Conservation (phyloP, 257 asterid genomes). For the Oldenlandia corymbosa region DNA sequence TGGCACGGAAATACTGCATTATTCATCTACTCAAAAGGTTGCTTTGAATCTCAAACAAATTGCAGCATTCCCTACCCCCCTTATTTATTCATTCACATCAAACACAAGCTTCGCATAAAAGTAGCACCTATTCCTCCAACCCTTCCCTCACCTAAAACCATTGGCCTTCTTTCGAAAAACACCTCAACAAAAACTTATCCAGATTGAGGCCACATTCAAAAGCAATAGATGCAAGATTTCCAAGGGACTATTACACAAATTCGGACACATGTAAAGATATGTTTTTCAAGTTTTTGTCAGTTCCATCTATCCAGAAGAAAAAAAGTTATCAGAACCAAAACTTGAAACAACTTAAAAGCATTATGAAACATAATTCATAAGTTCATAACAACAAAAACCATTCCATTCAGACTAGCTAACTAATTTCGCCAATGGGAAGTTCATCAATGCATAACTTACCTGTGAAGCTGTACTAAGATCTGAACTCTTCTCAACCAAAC, state of each 20-base stretch:
- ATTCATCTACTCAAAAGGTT: too few species aligned
- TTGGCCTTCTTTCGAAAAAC: neutral
- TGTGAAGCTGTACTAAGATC: constrained; percentile 95
- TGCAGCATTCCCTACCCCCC: too few species aligned
- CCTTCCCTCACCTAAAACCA: neutral
- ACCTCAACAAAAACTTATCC: neutral
- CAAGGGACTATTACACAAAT: neutral
- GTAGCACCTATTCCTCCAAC: neutral
- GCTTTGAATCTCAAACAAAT: too few species aligned
- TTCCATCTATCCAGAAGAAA: neutral
- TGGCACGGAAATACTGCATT: too few species aligned
- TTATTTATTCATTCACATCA: too few species aligned
- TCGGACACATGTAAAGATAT: neutral
- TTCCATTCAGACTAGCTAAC: neutral
- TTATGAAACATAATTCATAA: neutral
- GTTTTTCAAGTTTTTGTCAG: neutral
- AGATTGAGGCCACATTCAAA: too few species aligned
- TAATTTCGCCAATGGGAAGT: neutral
- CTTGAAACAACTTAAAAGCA: neutral
- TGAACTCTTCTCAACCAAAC: constrained; percentile 93
- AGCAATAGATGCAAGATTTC: neutral
- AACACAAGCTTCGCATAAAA: too few species aligned
- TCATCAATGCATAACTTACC: constrained; percentile 32
- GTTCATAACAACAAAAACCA: neutral
- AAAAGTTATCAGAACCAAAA: neutral